Percentiles rank a stretch among this genome's conserved stretches.
Conservation (phyloP, 768 basidiomycete genomes). For the Lactarius sp. region DNA sequence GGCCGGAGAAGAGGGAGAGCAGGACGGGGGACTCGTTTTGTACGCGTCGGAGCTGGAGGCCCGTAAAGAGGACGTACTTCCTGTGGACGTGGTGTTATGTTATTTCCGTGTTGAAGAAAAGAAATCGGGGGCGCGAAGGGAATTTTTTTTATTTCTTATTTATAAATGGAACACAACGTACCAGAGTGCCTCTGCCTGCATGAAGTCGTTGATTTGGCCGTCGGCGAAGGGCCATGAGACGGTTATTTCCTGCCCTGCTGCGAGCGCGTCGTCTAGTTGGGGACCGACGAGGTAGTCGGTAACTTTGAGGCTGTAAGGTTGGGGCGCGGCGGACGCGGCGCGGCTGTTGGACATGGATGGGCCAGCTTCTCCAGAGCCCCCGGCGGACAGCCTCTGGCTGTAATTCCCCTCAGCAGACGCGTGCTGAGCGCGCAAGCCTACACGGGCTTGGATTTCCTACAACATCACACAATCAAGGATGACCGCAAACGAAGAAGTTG, state of each 20-base stretch:
- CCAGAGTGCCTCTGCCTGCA: slow-evolving; percentile 87
- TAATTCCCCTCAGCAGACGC: slow-evolving; percentile 21
- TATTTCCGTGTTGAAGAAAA: not conserved
- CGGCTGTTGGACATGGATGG: slow-evolving; percentile 44
- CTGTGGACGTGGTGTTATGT: slow-evolving; percentile 36
- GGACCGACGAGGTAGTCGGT: slow-evolving; percentile 81
- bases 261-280: slow-evolving; percentile 75
- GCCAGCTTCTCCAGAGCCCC: slow-evolving; percentile 27
- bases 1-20: slow-evolving; percentile 67
- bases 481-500: slow-evolving; percentile 8
- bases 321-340: slow-evolving; percentile 44
- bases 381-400: slow-evolving; percentile 34
- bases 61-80: slow-evolving; percentile 79
- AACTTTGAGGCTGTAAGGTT: slow-evolving; percentile 43
- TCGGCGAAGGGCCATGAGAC: slow-evolving; percentile 82
- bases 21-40: slow-evolving; percentile 88
- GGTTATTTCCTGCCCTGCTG: slow-evolving; percentile 64
- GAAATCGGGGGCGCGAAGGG: no score
- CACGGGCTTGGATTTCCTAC: slow-evolving; percentile 76
- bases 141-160: no score
- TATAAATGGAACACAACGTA: slow-evolving; percentile 33
- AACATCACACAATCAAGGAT: not conserved
- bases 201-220: slow-evolving; percentile 70
- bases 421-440: slow-evolving; percentile 52
- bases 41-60: slow-evolving; percentile 68